phyloP scores from a whole-genome alignment of 2,329 filamentous ascomycete genomes.

The Colletotrichum sp. region DNA sequence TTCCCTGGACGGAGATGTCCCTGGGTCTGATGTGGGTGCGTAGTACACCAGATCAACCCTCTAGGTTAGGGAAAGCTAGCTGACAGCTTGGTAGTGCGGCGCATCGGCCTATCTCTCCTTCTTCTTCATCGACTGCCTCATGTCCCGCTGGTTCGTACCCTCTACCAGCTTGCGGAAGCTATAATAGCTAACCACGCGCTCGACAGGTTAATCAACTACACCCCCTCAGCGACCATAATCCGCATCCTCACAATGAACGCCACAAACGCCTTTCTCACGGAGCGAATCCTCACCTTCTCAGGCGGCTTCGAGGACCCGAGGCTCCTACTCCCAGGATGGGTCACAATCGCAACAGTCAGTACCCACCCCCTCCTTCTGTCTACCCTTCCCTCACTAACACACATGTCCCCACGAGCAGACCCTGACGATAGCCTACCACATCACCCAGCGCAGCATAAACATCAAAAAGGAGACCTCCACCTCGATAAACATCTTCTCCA shows the following conservation, averaged over 20 bases:
- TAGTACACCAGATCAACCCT: slow-evolving; percentile 8
- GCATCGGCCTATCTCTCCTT: slow-evolving; percentile 81
- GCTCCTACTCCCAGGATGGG: slow-evolving; percentile 78
- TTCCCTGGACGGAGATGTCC: slow-evolving; percentile 68
- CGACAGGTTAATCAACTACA: slow-evolving; percentile 80
- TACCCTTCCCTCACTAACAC: background rate
- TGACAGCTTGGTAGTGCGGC: slow-evolving; percentile 61
- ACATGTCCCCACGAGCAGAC: slow-evolving; percentile 49
- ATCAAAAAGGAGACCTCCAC: slow-evolving; percentile 81
- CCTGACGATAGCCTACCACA: slow-evolving; percentile 76
- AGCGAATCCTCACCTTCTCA: slow-evolving; percentile 72
- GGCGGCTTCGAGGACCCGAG: slow-evolving; percentile 74
- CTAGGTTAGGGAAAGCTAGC: fast-evolving
- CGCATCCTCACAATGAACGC: slow-evolving; percentile 78
- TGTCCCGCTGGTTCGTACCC: slow-evolving; percentile 73
- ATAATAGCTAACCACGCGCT: background rate
- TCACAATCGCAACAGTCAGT: slow-evolving; percentile 75
- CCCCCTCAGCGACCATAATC: slow-evolving; percentile 79
- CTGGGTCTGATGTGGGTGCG: slow-evolving; percentile 78
- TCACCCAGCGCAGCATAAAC: slow-evolving; percentile 79
- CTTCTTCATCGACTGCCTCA: slow-evolving; percentile 84
- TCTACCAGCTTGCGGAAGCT: background rate
- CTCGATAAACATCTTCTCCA: slow-evolving; percentile 78
- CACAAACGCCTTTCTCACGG: slow-evolving; percentile 77
- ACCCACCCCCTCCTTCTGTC: background rate